Base-by-base conservation (phyloP, 257 asterid species). In the Capsicum rhomboideum region DNA sequence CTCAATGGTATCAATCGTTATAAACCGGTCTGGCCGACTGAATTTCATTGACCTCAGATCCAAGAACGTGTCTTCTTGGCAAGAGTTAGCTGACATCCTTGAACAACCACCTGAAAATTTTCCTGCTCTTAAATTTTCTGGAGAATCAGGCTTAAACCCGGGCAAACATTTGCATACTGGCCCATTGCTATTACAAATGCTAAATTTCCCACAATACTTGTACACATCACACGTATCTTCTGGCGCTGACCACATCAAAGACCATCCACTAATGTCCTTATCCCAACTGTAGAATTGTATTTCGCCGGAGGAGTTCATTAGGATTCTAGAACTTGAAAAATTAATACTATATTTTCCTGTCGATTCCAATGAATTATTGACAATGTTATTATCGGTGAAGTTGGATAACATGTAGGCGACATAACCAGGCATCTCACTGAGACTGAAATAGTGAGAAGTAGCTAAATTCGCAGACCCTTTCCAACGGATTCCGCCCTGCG, bases 221-320 rank as follows among this genome's bases (percentile, higher is more conserved):
- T 49, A 77, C 21, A 71, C 58, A 17, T 88, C 67, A 53, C 93
- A 91, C 0, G 0, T 0, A 67, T 84, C 84, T 3, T 29, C 8
- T 4, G 91, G 89, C 8, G 67, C 87, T 31, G 84, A 64, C 90
- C 91, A 84, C 8, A 1, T 0, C 46, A 85, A 4, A 0, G 42
- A 58, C 90, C 87, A 87, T 23, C 16, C 46, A 4, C 6, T 26
- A 14, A 21, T 20, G 3, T 46, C 16, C 1, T 67, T 26, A 4
- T 11, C 63, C 78, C 69, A 11, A 8, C 28, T 0, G n/a, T 83
- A 88, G 61, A 59, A 88, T 44, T 88, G 89, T 83, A 91, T 56
- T 68, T 46, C 34, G 20, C 93, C 91, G 0, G 85, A 69, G n/a
- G 84, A 83, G 77, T 66, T 83, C 91, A 91, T 84, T 86, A 88